These are phyloP conservation scores for Casaregolazyma lundiana DNA, from an alignment of 1,139 yeast genomes.

Conservation along the genomic window DNA sequence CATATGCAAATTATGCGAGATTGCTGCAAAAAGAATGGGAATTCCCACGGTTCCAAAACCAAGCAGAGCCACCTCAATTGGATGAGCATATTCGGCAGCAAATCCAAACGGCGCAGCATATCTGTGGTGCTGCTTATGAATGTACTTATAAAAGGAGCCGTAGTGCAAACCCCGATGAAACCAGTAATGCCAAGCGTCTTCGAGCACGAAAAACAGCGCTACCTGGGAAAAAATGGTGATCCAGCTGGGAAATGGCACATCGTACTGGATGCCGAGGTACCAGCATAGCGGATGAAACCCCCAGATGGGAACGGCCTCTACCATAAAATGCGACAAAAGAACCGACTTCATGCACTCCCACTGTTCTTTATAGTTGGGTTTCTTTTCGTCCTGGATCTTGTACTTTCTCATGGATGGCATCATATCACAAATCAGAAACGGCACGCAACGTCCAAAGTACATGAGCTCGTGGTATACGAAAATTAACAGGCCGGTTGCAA, in stretches of 20 bases:
- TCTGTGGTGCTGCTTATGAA: constrained; percentile 94
- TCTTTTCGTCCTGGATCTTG: constrained; percentile 75
- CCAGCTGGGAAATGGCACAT: constrained; percentile 74
- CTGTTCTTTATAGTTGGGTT: constrained; percentile 77
- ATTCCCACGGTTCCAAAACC: constrained; percentile 95
- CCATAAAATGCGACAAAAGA: constrained; percentile 77
- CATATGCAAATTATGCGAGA: constrained; percentile 67
- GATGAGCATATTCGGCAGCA: constrained; percentile 96
- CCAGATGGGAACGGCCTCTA: constrained; percentile 95
- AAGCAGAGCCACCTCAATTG: constrained; percentile 75
- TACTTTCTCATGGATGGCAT: constrained; percentile 70
- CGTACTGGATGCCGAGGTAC: constrained; percentile 64
- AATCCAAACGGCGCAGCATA: constrained; percentile 97
- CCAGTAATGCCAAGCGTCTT: constrained; percentile 96
- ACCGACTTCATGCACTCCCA: constrained; percentile 89
- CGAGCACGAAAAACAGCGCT: constrained; percentile 70
- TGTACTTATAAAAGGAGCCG: constrained; percentile 82
- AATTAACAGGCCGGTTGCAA: constrained; percentile 81
- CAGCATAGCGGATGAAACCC: constrained; percentile 90
- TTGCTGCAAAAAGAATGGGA: constrained; percentile 68
- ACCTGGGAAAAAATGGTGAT: constrained; percentile 60
- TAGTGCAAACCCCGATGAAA: constrained; percentile 84
- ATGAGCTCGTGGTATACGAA: constrained; percentile 72
- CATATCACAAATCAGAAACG: constrained; percentile 78
- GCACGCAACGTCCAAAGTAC: constrained; percentile 83